Conservation (phyloP, 2,329 filamentous ascomycete species). For the Emmonsia crescens region DNA sequence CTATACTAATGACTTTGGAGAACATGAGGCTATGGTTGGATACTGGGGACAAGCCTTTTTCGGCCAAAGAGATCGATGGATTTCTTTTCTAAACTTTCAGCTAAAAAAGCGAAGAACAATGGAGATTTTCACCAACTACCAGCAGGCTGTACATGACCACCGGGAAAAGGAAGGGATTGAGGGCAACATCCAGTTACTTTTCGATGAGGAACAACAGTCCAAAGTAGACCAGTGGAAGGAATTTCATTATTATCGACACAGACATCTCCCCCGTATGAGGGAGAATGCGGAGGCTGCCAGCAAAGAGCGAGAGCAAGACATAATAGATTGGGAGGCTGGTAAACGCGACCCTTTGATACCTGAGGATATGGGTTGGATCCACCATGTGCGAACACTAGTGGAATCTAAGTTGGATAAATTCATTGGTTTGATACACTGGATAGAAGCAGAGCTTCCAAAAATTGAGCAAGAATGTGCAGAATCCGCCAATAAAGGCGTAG, state of each 20-base stretch:
- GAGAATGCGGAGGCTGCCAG: neutral
- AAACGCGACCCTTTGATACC: neutral
- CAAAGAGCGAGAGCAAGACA: neutral
- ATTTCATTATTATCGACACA: conserved; percentile 5
- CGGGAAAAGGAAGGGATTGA: conserved; percentile 4
- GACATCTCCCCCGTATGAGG: neutral
- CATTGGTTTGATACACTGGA: neutral
- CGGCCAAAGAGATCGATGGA: neutral
- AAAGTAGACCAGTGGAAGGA: conserved; percentile 8
- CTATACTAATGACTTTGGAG: neutral
- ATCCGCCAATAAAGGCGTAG: neutral
- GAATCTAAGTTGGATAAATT: neutral
- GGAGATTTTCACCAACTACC: neutral
- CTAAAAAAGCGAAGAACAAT: neutral
- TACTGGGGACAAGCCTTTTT: neutral
- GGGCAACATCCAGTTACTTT: conserved; percentile 4
- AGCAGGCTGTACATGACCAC: conserved; percentile 1
- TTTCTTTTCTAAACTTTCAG: neutral
- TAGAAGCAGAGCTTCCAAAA: conserved; percentile 3
- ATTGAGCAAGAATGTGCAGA: conserved; percentile 1
- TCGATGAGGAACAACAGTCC: conserved; percentile 4
- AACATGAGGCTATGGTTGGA: neutral
- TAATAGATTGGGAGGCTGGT: neutral
- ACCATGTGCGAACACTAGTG: neutral
- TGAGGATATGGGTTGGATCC: neutral